Base-by-base conservation (phyloP, 371 early-diverging fungal genomes). In the Rhizomucor pusillus region DNA sequence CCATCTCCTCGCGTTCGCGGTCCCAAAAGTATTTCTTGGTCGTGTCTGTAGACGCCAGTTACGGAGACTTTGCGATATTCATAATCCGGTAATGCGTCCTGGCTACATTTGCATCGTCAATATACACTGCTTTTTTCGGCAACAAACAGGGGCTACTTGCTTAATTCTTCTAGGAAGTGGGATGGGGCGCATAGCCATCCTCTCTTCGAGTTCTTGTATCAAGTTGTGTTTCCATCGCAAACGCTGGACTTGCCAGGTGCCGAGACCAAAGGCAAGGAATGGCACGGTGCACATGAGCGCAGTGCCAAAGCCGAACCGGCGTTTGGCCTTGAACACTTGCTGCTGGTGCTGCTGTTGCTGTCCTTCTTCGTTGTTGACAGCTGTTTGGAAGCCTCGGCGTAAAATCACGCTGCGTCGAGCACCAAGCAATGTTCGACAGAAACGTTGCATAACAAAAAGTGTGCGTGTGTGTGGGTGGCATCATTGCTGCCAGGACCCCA, bases 231-330 rank as follows among this genome's bases (percentile, higher is more conserved):
- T 97, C 95, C 95, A 95, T 24, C 85, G 85, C 48, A 95, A 78
- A 16, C 97, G 80, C 58, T 93, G 87, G 1, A 90, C 82, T 69
- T 97, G 97, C 95, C 97, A 97, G 13, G 83, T 84, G 1, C 95
- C 95, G 9, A 96, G 81, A 1, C 85, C 85, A 68, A 94, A 90
- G 0, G 93, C 88, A 34, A 86, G 71, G 40, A 89, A 73, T 0
- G 97, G 97, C 34, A 94, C 75, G 0, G 85, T 62, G 58, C 68
- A 82, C 60, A 69, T 71, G 18, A 59, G 60, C 56, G 56, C 69
- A 34, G 63, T 81, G 41, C 73, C 80, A 12, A 67, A 47, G 14
- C 71, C 69, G 54, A 76, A 65, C 11, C 63, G 60, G 5, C 63
- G 59, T 46, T 60, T 66, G 25, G 64, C 43, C 50, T 54, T 53